These are phyloP conservation scores for Phialophora tarda DNA, from an alignment of 2,329 filamentous ascomycete genomes.

Conservation along the genomic window DNA sequence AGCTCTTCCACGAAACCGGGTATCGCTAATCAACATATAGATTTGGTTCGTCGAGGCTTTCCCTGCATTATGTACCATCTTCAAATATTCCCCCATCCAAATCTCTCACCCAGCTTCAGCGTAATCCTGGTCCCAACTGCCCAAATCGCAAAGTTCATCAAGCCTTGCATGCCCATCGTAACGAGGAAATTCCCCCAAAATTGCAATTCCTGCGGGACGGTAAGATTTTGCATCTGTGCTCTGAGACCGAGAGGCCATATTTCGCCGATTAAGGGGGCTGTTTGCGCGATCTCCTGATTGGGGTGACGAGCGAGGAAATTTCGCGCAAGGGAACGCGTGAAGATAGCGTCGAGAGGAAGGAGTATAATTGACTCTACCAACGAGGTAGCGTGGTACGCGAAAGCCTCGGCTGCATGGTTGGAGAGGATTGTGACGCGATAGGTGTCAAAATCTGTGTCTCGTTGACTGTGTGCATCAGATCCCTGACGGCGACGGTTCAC, in stretches of 20 bases:
- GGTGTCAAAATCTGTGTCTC: slow-evolving; percentile 7
- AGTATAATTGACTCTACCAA: slow-evolving; percentile 29
- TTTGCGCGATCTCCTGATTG: background rate
- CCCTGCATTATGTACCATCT: background rate
- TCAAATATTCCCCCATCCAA: slow-evolving; percentile 36
- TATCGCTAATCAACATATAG: background rate
- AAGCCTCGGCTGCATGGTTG: slow-evolving; percentile 26
- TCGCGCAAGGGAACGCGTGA: slow-evolving; percentile 23
- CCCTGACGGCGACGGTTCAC: slow-evolving; percentile 15
- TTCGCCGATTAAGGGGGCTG: slow-evolving; percentile 12
- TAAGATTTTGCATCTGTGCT: slow-evolving; percentile 6
- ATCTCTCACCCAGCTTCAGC: slow-evolving; percentile 22
- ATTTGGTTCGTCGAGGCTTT: background rate
- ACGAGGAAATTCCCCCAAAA: slow-evolving; percentile 29
- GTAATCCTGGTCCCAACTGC: slow-evolving; percentile 17
- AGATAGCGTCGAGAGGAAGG: slow-evolving; percentile 34
- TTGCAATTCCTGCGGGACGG: slow-evolving; percentile 1
- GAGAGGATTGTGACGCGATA: slow-evolving; percentile 34
- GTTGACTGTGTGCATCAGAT: background rate
- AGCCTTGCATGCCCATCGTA: slow-evolving; percentile 28
- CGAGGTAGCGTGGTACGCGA: slow-evolving; percentile 25
- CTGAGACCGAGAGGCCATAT: slow-evolving; percentile 23
- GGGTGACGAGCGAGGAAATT: slow-evolving; percentile 18
- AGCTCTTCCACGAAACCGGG: background rate
- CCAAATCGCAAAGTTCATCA: slow-evolving; percentile 31